These are phyloP conservation scores for Mycena filopes DNA, from an alignment of 768 basidiomycete species.

Conservation along the genomic window DNA sequence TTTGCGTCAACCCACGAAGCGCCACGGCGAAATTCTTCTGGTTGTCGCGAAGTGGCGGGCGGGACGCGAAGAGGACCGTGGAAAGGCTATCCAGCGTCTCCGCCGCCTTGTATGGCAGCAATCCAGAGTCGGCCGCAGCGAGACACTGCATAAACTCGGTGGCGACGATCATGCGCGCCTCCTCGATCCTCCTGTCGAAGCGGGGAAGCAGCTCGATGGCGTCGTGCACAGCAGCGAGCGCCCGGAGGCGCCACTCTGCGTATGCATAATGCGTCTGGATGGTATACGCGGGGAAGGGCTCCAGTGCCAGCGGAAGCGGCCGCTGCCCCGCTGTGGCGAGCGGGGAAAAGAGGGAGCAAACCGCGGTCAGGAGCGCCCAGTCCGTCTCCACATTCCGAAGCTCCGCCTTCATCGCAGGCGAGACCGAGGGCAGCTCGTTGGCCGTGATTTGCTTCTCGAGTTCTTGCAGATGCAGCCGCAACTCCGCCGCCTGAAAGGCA, in stretches of 20 bases:
- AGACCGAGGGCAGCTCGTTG: conserved; percentile 2
- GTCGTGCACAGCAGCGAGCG: conserved; percentile 9
- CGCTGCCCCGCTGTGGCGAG: conserved; percentile 8
- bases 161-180: conserved; percentile 24
- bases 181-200: conserved; percentile 25
- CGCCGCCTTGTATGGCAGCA: conserved; percentile 24
- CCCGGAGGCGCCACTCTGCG: conserved; percentile 8
- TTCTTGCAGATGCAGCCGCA: conserved; percentile 12
- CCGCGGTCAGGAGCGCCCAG: conserved; percentile 27
- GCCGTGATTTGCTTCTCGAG: conserved; percentile 9
- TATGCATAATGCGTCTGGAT: conserved; percentile 14
- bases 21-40: conserved; percentile 25
- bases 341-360: conserved; percentile 15
- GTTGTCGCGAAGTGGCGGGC: conserved; percentile 11
- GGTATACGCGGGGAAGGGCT: conserved; percentile 18
- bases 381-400: conserved; percentile 5
- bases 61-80: conserved; percentile 14
- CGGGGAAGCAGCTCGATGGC: conserved; percentile 15
- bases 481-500: conserved; percentile 13
- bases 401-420: neutral
- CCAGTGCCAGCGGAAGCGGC: conserved; percentile 11
- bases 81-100: conserved; percentile 19
- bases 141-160: conserved; percentile 25
- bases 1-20: conserved; percentile 13
- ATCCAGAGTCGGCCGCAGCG: neutral